Evolutionary conservation across 306 rosid genomes (phyloP).

Genomic region (Castanea mollissima): DNA sequence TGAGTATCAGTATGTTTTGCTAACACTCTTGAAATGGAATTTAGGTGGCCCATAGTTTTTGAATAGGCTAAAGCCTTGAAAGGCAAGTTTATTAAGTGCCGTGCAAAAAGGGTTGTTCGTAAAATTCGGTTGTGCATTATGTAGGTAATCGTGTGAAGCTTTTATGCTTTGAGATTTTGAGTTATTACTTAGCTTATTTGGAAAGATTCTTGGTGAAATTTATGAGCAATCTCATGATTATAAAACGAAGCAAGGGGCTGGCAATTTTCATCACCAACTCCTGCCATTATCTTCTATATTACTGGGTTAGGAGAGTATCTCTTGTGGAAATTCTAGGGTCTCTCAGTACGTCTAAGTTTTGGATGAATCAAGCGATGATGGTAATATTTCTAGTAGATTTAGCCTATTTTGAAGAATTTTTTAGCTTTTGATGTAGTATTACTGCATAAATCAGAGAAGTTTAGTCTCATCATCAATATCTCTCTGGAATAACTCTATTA

Average conservation of each 20-base stretch:
- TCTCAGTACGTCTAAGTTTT: not conserved
- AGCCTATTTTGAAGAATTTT: not conserved
- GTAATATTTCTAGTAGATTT: not conserved
- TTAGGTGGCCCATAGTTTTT: not conserved
- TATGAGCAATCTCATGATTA: not conserved
- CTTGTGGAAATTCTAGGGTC: not conserved
- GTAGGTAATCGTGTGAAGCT: not conserved
- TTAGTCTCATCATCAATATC: not conserved
- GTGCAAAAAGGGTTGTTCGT: not conserved
- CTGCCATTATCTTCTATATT: not conserved
- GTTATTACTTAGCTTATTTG: not conserved
- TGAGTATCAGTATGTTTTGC: constrained; percentile 9
- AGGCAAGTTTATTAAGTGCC: not conserved
- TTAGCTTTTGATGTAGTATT: not conserved
- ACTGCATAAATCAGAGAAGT: not conserved
- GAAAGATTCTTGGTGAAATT: not conserved
- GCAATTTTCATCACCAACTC: not conserved
- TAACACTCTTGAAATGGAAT: not conserved
- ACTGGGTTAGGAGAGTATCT: not conserved
- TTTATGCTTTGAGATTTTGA: not conserved
- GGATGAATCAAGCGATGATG: not conserved
- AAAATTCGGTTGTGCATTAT: not conserved
- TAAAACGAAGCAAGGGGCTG: not conserved
- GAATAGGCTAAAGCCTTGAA: not conserved
- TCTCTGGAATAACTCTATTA: not conserved